Evolutionary conservation across 768 basidiomycete species (phyloP), one percentile per base, ranked within the genome.

Genomic region (Dendrothele bispora): DNA sequence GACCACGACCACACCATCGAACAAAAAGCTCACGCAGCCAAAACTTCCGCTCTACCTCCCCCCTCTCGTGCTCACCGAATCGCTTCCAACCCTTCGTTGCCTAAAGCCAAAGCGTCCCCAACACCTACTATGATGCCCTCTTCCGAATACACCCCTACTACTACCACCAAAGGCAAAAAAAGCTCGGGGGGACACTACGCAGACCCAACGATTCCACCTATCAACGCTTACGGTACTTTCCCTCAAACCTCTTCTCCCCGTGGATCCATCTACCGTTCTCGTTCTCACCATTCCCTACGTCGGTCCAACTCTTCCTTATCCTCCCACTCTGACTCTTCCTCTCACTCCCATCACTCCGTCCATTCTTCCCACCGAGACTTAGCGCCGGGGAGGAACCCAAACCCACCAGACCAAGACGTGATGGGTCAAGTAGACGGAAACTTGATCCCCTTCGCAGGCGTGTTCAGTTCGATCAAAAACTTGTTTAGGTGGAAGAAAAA

Each of bases 381-480:
- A 20, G 39, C 30, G 12, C 53, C 51, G 3, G 40, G 39, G 5
- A 40, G 47, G 20, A 46, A 29, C 14, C 39, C 28, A 4, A 46
- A 37, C 11, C 28, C 17, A 6, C 50, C 29, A 22, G 35, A 46
- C 14, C 29, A 49, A 22, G 54, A 55, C 7, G 21, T 56, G 26
- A 46, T 58, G 36, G 36, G 32, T 12, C 36, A 48, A n/a, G 55
- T 65, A 18, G 57, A 57, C 7, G 43, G 48, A 3, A 63, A 64
- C 40, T 54, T 65, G 29, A 58, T 65, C n/a, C 62, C 63, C 4
- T 65, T 65, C 39, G 49, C 43, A 15, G 52, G 58, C n/a, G 17
- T 60, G 28, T 48, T 58, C 27, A 21, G 20, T 11, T 25, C 43
- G n/a, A 24, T 58, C 29, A 37, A 47, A 21, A 22, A 30, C 2